These are phyloP conservation scores for Dalbergia oliveri DNA, from an alignment of 306 rosid genomes.

Conservation along the genomic window DNA sequence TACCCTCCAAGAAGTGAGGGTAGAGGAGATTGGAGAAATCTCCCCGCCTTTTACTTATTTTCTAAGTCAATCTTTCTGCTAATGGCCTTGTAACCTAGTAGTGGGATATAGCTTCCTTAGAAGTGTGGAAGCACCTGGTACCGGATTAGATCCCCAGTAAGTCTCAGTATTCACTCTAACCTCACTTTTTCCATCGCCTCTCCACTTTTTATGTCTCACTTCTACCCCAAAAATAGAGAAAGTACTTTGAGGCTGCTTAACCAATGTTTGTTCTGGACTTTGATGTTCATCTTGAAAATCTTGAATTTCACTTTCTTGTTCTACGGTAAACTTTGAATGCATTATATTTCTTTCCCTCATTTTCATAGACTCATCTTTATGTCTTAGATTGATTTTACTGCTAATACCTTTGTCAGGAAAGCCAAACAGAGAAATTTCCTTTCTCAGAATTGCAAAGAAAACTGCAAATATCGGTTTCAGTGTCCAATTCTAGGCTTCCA, in stretches of 20 bases:
- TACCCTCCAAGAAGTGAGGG: too few species aligned
- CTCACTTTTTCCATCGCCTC: neutral
- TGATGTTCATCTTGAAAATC: neutral
- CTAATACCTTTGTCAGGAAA: constrained; percentile 59
- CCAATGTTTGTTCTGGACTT: neutral
- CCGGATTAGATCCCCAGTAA: neutral
- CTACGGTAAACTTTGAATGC: constrained; percentile 28
- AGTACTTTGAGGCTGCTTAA: neutral
- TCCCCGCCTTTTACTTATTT: neutral
- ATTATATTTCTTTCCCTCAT: neutral
- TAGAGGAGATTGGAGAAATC: neutral
- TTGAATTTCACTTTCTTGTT: constrained; percentile 9
- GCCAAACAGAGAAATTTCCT: constrained; percentile 63
- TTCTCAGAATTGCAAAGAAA: constrained; percentile 70
- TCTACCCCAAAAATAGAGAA: neutral
- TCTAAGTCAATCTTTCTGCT: neutral
- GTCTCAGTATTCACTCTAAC: neutral
- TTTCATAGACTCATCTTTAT: constrained; percentile 30
- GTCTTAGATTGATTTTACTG: constrained; percentile 31
- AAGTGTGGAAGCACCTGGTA: neutral
- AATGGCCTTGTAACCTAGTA: neutral
- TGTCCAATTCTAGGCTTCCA: constrained; percentile 61
- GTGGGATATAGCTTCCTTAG: neutral
- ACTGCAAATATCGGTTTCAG: constrained; percentile 76
- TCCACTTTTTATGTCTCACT: neutral